Evolutionary conservation across 495 filamentous ascomycete species (phyloP).

Genomic region (Hypoxylon trugodes): DNA sequence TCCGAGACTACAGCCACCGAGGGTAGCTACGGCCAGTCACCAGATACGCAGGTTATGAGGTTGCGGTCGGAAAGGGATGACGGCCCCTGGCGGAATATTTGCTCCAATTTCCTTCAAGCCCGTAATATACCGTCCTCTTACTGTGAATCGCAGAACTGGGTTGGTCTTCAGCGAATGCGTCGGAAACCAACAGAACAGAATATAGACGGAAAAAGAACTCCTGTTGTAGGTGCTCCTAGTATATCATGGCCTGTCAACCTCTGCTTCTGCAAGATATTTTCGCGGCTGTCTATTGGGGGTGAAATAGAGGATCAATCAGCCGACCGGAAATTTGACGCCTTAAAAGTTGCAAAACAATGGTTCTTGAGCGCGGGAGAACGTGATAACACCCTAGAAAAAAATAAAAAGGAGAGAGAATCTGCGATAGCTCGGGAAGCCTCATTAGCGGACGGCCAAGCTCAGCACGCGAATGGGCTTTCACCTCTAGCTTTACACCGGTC

Average conservation of each 20-base stretch:
- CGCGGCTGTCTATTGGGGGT: slow-evolving; percentile 27
- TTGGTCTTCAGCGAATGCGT: slow-evolving; percentile 42
- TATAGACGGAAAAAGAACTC: slow-evolving; percentile 53
- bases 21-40: slow-evolving; percentile 51
- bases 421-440: slow-evolving; percentile 53
- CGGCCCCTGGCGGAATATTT: slow-evolving; percentile 51
- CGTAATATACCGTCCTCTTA: slow-evolving; percentile 51
- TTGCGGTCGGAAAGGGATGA: slow-evolving; percentile 49
- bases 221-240: slow-evolving; percentile 45
- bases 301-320: slow-evolving; percentile 32
- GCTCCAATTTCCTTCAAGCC: slow-evolving; percentile 52
- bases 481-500: slow-evolving; percentile 57
- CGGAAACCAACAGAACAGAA: slow-evolving; percentile 52
- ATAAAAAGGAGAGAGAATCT: slow-evolving; percentile 62
- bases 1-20: slow-evolving; percentile 33
- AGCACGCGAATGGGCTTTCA: slow-evolving; percentile 48
- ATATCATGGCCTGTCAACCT: slow-evolving; percentile 60
- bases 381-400: slow-evolving; percentile 54
- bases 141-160: slow-evolving; percentile 33
- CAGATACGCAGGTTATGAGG: slow-evolving; percentile 54
- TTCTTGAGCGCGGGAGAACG: slow-evolving; percentile 57
- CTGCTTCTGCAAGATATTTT: slow-evolving; percentile 57
- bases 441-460: slow-evolving; percentile 48
- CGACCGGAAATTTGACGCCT: slow-evolving; percentile 61
- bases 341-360: slow-evolving; percentile 77